These are phyloP conservation scores for Kwoniella botswanensis DNA, from an alignment of 768 basidiomycete genomes.

Conservation along the genomic window DNA sequence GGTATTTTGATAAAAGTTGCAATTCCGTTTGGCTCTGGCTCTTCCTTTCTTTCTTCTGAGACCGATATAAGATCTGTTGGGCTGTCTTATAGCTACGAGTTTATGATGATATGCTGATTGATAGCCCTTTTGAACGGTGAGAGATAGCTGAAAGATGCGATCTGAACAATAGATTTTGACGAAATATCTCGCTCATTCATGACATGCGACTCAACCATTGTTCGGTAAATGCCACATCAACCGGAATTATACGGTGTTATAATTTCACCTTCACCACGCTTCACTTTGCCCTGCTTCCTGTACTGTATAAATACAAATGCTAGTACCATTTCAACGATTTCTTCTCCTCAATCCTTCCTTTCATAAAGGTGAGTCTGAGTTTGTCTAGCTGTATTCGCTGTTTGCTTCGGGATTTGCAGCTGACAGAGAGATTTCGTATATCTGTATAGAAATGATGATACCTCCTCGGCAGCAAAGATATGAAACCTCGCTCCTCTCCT, in stretches of 20 bases:
- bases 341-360: conserved; percentile 23
- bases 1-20: not conserved
- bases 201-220: not conserved
- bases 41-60: not conserved
- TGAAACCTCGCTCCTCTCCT: conserved; percentile 25
- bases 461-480: conserved; percentile 28
- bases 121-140: not conserved
- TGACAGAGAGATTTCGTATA: not conserved
- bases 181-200: conserved; percentile 4
- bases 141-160: not conserved
- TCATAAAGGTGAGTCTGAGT: conserved; percentile 4
- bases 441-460: conserved; percentile 25
- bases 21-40: not conserved
- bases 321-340: not conserved
- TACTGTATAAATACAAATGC: not conserved
- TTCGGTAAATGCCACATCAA: conserved; percentile 1
- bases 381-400: too few species aligned
- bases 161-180: not conserved
- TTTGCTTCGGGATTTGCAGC: too few species aligned
- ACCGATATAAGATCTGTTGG: not conserved
- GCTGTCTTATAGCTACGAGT: not conserved
- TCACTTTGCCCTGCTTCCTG: not conserved
- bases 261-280: not conserved
- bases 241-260: conserved; percentile 12
- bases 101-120: not conserved